Evolutionary conservation across 1,284 basidiomycete genomes (phyloP).

Genomic region (Tilletia walkeri): DNA sequence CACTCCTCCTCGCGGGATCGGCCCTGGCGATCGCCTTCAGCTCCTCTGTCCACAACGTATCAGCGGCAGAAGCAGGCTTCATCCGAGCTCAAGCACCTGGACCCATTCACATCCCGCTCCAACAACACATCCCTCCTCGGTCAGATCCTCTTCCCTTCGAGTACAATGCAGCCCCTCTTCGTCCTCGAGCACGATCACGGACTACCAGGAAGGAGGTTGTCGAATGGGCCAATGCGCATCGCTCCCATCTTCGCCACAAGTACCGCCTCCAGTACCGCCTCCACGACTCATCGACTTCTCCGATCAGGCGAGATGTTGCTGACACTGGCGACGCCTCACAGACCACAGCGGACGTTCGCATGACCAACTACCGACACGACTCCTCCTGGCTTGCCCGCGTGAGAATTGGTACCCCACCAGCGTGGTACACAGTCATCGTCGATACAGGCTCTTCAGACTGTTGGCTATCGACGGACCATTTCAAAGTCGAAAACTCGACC

Average conservation of each 20-base stretch:
- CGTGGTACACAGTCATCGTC: constrained; percentile 32
- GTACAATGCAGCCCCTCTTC: background rate
- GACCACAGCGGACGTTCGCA: constrained; percentile 14
- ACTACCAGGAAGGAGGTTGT: constrained; percentile 23
- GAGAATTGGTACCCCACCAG: constrained; percentile 31
- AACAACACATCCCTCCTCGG: background rate
- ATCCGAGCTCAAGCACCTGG: too few species aligned
- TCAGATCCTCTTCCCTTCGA: background rate
- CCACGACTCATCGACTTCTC: too few species aligned
- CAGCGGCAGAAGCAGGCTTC: too few species aligned
- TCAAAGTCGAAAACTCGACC: constrained; percentile 25
- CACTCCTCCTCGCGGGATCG: too few species aligned
- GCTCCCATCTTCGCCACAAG: constrained; percentile 37
- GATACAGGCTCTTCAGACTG: constrained; percentile 45
- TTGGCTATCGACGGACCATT: constrained; percentile 29
- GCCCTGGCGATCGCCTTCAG: too few species aligned
- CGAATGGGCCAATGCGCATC: constrained; percentile 37
- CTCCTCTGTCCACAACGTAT: too few species aligned
- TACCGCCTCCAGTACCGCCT: constrained; percentile 31
- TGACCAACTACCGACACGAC: constrained; percentile 42
- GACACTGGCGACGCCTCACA: too few species aligned
- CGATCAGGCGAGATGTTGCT: too few species aligned
- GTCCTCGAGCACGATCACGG: background rate
- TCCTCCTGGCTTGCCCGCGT: constrained; percentile 36
- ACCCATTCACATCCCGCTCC: background rate